Evolutionary conservation across 495 filamentous ascomycete species (phyloP).

Genomic region (Annulohypoxylon stygium): DNA sequence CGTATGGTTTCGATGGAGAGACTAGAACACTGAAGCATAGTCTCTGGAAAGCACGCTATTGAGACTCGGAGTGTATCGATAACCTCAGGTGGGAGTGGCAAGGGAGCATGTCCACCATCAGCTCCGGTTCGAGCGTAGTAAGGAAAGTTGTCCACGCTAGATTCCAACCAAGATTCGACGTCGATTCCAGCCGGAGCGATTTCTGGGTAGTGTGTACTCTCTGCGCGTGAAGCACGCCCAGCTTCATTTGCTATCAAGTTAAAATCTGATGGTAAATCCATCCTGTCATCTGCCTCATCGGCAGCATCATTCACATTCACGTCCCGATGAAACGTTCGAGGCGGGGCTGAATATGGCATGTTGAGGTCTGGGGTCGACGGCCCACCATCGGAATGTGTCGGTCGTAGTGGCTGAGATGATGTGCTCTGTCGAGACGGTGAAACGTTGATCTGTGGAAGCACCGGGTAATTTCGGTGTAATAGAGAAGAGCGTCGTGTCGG

Average conservation of each 20-base stretch:
- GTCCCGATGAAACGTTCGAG: not conserved
- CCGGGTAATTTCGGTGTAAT: slow-evolving; percentile 36
- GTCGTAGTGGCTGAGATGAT: slow-evolving; percentile 1
- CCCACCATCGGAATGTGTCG: slow-evolving; percentile 5
- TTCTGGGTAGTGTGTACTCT: slow-evolving; percentile 17
- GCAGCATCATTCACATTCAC: not conserved
- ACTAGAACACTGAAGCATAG: slow-evolving; percentile 60
- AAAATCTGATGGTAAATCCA: not conserved
- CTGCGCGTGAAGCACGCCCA: slow-evolving; percentile 5
- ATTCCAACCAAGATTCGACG: slow-evolving; percentile 50
- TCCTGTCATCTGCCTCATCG: slow-evolving; percentile 11
- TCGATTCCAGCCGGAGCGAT: slow-evolving; percentile 46
- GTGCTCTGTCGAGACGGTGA: slow-evolving; percentile 28
- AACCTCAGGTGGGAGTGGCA: slow-evolving; percentile 58
- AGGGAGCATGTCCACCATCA: slow-evolving; percentile 39
- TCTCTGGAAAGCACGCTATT: slow-evolving; percentile 60
- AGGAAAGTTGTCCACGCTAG: slow-evolving; percentile 47
- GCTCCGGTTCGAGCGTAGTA: slow-evolving; percentile 37
- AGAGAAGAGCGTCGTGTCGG: slow-evolving; percentile 44
- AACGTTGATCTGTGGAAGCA: slow-evolving; percentile 43
- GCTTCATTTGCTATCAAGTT: slow-evolving; percentile 5
- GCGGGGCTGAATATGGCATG: slow-evolving; percentile 10
- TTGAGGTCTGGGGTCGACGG: slow-evolving; percentile 11
- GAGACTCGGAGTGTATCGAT: slow-evolving; percentile 58
- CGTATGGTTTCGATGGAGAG: slow-evolving; percentile 63